Evolutionary conservation across 805 yeast species (phyloP).

Genomic region (Spathaspora hagerdaliae): DNA sequence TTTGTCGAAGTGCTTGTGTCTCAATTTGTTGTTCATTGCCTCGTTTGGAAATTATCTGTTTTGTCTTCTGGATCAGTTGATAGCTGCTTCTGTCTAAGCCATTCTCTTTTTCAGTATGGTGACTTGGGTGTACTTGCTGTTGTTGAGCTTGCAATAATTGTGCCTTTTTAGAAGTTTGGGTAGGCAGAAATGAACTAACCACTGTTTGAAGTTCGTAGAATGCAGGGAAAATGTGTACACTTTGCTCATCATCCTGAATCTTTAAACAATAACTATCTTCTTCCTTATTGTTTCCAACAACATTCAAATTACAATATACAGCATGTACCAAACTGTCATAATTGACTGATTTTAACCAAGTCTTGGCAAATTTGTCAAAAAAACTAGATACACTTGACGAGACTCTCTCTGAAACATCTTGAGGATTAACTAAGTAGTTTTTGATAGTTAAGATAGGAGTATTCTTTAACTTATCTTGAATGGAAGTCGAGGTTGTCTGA

Average conservation of each 20-base stretch:
- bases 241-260: slow-evolving; percentile 24
- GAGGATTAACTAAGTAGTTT: slow-evolving; percentile 13
- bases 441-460: slow-evolving; percentile 17
- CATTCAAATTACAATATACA: slow-evolving; percentile 38
- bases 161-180: neutral
- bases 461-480: neutral
- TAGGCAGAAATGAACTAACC: neutral
- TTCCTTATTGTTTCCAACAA: slow-evolving; percentile 1
- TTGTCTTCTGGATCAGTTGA: too few species aligned
- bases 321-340: slow-evolving; percentile 36
- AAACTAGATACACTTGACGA: slow-evolving; percentile 21
- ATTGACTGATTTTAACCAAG: slow-evolving; percentile 33
- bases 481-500: slow-evolving; percentile 4
- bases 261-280: slow-evolving; percentile 36
- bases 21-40: slow-evolving; percentile 5
- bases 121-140: neutral
- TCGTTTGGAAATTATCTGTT: neutral
- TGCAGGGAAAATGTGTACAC: slow-evolving; percentile 22
- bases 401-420: neutral
- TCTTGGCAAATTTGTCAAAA: slow-evolving; percentile 39
- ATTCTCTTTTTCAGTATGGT: neutral
- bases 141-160: neutral
- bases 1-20: slow-evolving; percentile 20
- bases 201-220: slow-evolving; percentile 7
- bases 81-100: neutral